phyloP scores from a whole-genome alignment of 768 basidiomycete species.

The Mycena galericulata region DNA sequence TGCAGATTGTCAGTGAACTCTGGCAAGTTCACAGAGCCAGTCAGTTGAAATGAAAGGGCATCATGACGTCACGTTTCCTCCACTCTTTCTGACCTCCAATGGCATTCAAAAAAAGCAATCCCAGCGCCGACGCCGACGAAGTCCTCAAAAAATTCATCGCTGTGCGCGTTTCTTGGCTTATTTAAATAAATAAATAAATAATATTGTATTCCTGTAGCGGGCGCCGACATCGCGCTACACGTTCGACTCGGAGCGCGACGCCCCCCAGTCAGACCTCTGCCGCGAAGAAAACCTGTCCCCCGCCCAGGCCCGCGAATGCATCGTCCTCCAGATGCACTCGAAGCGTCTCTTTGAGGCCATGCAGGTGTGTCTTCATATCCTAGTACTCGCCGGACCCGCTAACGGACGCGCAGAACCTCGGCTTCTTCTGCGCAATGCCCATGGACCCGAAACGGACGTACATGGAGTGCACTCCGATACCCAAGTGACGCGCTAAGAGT shows the following conservation, averaged over 20 bases:
- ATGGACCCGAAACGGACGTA: conserved; percentile 74
- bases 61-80: too few species aligned
- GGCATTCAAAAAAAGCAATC: too few species aligned
- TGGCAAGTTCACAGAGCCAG: too few species aligned
- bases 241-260: conserved; percentile 72
- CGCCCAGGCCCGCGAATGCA: not conserved
- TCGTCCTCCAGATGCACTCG: conserved; percentile 62
- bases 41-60: too few species aligned
- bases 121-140: too few species aligned
- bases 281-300: conserved; percentile 42
- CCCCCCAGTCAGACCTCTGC: conserved; percentile 70
- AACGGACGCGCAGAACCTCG: conserved; percentile 57
- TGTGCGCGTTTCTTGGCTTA: conserved; percentile 32
- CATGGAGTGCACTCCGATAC: conserved; percentile 78
- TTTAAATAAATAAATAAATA: too few species aligned
- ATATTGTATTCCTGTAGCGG: conserved; percentile 49
- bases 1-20: too few species aligned
- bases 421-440: conserved; percentile 77
- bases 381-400: not conserved
- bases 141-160: conserved; percentile 44
- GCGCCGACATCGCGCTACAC: conserved; percentile 65
- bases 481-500: conserved; percentile 45
- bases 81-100: too few species aligned
- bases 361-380: conserved; percentile 60
- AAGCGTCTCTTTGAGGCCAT: conserved; percentile 75